phyloP scores from a whole-genome alignment of 148 eudicot genomes.

The Bassia scoparia region DNA sequence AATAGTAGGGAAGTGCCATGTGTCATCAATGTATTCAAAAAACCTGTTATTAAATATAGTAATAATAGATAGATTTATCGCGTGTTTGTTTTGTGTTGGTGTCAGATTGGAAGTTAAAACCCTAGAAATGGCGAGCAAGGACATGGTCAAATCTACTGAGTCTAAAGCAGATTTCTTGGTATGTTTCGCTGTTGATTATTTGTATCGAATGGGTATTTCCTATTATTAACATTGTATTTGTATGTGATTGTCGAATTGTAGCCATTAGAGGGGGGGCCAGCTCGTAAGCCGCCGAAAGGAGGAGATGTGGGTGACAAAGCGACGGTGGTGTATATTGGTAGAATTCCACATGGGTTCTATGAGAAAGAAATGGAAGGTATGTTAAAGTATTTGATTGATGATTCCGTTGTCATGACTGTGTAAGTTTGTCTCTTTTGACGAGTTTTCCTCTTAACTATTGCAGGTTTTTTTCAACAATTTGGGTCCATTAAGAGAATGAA shows the following conservation, averaged over 20 bases:
- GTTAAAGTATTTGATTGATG: background rate
- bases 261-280: constrained; percentile 88
- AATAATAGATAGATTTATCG: too few species aligned
- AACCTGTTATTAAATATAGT: too few species aligned
- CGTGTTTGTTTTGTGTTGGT: too few species aligned
- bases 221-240: background rate
- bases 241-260: background rate
- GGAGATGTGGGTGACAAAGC: constrained; percentile 44
- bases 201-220: background rate
- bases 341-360: constrained; percentile 92
- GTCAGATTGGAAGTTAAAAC: background rate
- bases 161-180: constrained; percentile 63
- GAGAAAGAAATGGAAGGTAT: constrained; percentile 91
- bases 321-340: constrained; percentile 68
- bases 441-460: background rate
- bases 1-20: too few species aligned
- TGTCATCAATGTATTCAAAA: too few species aligned
- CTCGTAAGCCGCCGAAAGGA: constrained; percentile 35
- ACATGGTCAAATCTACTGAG: constrained; percentile 36
- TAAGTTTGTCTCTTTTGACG: background rate
- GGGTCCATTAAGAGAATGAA: constrained; percentile 66
- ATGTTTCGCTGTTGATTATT: background rate
- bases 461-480: constrained; percentile 85
- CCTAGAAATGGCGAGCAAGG: constrained; percentile 33
- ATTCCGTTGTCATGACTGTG: background rate